Evolutionary conservation across 441 rosid genomes (phyloP).

Genomic region (Populus hybrid): DNA sequence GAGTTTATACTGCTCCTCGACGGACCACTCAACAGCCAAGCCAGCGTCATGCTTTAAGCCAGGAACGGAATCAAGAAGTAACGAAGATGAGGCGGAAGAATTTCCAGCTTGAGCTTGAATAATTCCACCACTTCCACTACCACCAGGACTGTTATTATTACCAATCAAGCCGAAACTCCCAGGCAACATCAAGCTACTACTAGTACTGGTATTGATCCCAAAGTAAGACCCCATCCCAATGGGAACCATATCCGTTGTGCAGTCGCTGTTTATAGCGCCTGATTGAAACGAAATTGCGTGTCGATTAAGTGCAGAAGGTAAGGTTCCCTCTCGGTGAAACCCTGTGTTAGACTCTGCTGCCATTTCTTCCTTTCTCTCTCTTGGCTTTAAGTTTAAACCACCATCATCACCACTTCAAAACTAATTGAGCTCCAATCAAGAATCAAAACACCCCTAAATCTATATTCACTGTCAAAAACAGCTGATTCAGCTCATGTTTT

Average conservation of each 20-base stretch:
- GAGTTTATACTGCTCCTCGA: constrained; percentile 69
- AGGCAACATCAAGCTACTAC: constrained; percentile 3
- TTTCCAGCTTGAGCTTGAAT: constrained; percentile 36
- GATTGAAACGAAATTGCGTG: constrained; percentile 56
- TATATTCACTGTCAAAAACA: neutral
- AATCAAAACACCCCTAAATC: neutral
- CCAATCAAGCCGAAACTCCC: constrained; percentile 11
- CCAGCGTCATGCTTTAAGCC: constrained; percentile 57
- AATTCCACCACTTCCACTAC: constrained; percentile 33
- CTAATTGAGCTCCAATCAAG: neutral
- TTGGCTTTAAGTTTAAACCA: neutral
- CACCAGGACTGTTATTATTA: constrained; percentile 26
- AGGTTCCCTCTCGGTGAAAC: constrained; percentile 33
- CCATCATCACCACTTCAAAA: neutral
- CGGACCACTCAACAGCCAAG: constrained; percentile 85
- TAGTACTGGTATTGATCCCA: constrained; percentile 29
- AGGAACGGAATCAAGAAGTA: constrained; percentile 28
- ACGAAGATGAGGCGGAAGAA: constrained; percentile 49
- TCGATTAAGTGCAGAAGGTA: constrained; percentile 40
- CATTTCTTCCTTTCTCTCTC: constrained; percentile 27
- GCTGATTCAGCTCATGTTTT: neutral
- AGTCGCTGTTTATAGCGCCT: constrained; percentile 25
- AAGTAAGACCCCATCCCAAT: constrained; percentile 45
- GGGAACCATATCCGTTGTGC: constrained; percentile 50
- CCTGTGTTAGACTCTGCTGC: constrained; percentile 57